A percentile compares a stretch with the other conserved stretches of the same genome.
Evolutionary conservation across 2,329 filamentous ascomycete species (phyloP).

Genomic region (Neopestalotiopsis sp.): DNA sequence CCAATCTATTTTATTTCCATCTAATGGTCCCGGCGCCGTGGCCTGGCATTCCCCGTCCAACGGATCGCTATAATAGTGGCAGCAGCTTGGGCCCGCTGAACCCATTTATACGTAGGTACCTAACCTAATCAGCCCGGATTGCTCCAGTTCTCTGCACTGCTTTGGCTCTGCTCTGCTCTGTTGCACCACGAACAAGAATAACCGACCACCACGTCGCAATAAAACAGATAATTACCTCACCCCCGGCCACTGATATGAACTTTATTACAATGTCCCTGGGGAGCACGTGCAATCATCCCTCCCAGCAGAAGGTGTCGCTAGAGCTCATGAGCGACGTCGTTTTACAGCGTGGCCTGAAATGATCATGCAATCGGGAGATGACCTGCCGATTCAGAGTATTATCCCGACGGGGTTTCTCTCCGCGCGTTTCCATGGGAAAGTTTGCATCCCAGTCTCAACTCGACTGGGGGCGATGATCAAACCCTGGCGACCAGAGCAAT

Average conservation of each 20-base stretch:
- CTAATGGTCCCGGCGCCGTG: background rate
- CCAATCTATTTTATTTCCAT: background rate
- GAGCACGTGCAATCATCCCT: slow-evolving; percentile 5
- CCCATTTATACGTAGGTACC: background rate
- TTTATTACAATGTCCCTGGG: background rate
- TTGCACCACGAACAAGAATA: background rate
- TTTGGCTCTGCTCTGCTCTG: background rate
- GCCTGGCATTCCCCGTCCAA: background rate
- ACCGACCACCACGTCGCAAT: background rate
- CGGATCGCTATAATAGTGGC: background rate
- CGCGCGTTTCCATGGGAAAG: slow-evolving; percentile 15
- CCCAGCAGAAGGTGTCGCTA: slow-evolving; percentile 6
- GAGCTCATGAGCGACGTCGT: slow-evolving; percentile 2
- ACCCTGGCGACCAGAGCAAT: background rate
- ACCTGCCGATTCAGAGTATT: slow-evolving; percentile 20
- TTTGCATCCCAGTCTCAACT: slow-evolving; percentile 11
- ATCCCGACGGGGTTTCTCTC: slow-evolving; percentile 16
- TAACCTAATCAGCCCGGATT: too few relatives aligned
- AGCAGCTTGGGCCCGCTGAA: background rate
- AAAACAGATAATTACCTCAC: background rate
- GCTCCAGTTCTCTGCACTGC: background rate
- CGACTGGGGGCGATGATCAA: background rate
- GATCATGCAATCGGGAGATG: slow-evolving; percentile 17
- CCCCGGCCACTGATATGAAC: slow-evolving; percentile 3
- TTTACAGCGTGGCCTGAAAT: slow-evolving; percentile 14